These are phyloP conservation scores for Penicillium capsulatum DNA, from an alignment of 2,329 filamentous ascomycete genomes.

Conservation along the genomic window DNA sequence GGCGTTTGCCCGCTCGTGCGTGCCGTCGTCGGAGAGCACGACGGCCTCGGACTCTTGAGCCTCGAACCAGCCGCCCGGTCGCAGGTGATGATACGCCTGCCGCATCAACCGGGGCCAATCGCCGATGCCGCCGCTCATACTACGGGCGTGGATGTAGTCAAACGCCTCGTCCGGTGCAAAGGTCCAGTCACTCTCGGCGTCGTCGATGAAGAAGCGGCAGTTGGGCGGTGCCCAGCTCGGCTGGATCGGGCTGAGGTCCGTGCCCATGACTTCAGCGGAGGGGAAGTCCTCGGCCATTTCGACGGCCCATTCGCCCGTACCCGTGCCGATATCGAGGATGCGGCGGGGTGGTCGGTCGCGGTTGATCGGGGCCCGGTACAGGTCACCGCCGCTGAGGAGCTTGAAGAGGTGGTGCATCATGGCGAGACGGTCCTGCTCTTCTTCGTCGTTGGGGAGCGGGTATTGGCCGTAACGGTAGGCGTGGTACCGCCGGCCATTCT, in stretches of 20 bases:
- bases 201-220: conserved; percentile 48
- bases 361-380: conserved; percentile 38
- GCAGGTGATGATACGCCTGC: conserved; percentile 32
- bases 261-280: conserved; percentile 33
- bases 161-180: conserved; percentile 37
- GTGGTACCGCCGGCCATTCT: conserved; percentile 44
- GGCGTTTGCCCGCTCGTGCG: conserved; percentile 22
- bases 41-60: conserved; percentile 32
- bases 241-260: conserved; percentile 36
- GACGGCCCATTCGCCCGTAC: conserved; percentile 36
- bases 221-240: conserved; percentile 47
- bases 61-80: conserved; percentile 38
- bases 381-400: conserved; percentile 33
- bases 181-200: conserved; percentile 40
- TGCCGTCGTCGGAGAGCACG: conserved; percentile 32
- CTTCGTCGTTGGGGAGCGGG: conserved; percentile 43
- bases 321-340: conserved; percentile 34
- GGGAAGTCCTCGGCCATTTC: conserved; percentile 44
- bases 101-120: conserved; percentile 31
- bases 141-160: conserved; percentile 40
- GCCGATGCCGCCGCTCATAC: conserved; percentile 35
- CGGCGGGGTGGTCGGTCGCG: conserved; percentile 16
- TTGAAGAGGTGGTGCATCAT: conserved; percentile 41
- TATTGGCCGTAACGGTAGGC: conserved; percentile 43
- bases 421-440: conserved; percentile 42